phyloP scores from a whole-genome alignment of 345 rosid genomes.

The Cardamine resedifolia region DNA sequence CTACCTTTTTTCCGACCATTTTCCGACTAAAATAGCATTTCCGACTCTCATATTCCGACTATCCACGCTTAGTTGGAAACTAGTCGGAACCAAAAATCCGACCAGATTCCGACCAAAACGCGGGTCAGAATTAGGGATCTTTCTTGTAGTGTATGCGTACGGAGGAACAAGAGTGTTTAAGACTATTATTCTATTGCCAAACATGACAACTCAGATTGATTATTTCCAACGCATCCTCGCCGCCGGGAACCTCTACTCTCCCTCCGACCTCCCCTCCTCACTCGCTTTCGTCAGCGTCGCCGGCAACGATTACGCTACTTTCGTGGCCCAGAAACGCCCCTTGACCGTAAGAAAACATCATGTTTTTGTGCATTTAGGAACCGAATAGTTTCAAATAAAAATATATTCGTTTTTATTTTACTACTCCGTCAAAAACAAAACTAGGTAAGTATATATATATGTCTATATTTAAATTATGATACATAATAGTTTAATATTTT shows the following conservation, averaged over 20 bases:
- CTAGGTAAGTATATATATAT: background rate
- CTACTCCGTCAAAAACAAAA: background rate
- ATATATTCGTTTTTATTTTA: background rate
- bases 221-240: slow-evolving; percentile 47
- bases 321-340: slow-evolving; percentile 44
- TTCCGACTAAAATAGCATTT: too few species aligned
- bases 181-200: slow-evolving; percentile 46
- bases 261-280: slow-evolving; percentile 42
- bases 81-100: too few species aligned
- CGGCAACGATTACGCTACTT: slow-evolving; percentile 74
- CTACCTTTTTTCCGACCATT: too few species aligned
- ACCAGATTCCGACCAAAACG: too few species aligned
- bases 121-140: too few species aligned
- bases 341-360: slow-evolving; percentile 41
- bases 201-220: slow-evolving; percentile 75
- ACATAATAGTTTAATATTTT: too few species aligned
- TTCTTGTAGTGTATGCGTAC: too few species aligned
- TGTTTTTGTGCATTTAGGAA: background rate
- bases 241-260: slow-evolving; percentile 40
- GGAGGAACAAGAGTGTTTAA: slow-evolving; percentile 87
- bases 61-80: too few species aligned
- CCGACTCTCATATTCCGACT: too few species aligned
- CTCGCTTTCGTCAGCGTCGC: slow-evolving; percentile 58
- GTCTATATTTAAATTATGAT: background rate
- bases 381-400: background rate